Percentiles rank a stretch among this genome's conserved stretches.
Conservation (phyloP, 2,329 filamentous ascomycete genomes). For the Ophiobolus disseminans region DNA sequence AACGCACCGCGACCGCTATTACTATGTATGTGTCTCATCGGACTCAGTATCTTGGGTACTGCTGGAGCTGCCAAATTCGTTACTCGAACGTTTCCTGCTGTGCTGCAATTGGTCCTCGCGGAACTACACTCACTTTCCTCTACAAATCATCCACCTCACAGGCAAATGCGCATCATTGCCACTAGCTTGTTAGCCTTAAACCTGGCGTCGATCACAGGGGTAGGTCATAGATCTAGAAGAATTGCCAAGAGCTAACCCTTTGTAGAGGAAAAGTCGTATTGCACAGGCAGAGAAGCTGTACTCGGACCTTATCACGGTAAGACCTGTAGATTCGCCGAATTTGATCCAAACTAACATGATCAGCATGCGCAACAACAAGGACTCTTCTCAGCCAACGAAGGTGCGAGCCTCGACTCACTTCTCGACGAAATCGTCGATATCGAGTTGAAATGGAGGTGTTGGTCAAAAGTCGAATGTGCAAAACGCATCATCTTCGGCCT, state of each 20-base stretch:
- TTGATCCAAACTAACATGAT: slow-evolving; percentile 13
- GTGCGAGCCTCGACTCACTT: slow-evolving; percentile 43
- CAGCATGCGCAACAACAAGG: slow-evolving; percentile 59
- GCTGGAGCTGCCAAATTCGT: slow-evolving; percentile 60
- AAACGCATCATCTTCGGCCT: slow-evolving; percentile 59
- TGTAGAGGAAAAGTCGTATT: slow-evolving; percentile 49
- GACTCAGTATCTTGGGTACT: slow-evolving; percentile 60
- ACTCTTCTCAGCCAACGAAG: slow-evolving; percentile 57
- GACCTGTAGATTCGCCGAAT: neutral
- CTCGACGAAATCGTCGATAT: slow-evolving; percentile 55
- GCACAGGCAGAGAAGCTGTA: slow-evolving; percentile 60
- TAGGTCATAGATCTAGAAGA: slow-evolving; percentile 24
- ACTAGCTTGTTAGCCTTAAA: slow-evolving; percentile 58
- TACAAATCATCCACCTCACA: slow-evolving; percentile 49
- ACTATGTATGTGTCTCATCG: slow-evolving; percentile 62
- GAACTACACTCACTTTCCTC: slow-evolving; percentile 54
- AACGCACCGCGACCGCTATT: slow-evolving; percentile 56
- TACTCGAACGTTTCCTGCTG: slow-evolving; percentile 52
- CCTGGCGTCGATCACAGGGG: slow-evolving; percentile 58
- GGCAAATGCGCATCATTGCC: slow-evolving; percentile 56
- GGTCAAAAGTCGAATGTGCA: slow-evolving; percentile 60
- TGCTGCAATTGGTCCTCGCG: slow-evolving; percentile 50
- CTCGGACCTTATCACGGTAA: slow-evolving; percentile 56
- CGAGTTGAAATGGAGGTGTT: slow-evolving; percentile 59
- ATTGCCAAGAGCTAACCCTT: slow-evolving; percentile 12